Evolutionary conservation across 23 red algal genomes (phyloP), one percentile per base, ranked within the genome.

Genomic region (Chondrus crispus): DNA sequence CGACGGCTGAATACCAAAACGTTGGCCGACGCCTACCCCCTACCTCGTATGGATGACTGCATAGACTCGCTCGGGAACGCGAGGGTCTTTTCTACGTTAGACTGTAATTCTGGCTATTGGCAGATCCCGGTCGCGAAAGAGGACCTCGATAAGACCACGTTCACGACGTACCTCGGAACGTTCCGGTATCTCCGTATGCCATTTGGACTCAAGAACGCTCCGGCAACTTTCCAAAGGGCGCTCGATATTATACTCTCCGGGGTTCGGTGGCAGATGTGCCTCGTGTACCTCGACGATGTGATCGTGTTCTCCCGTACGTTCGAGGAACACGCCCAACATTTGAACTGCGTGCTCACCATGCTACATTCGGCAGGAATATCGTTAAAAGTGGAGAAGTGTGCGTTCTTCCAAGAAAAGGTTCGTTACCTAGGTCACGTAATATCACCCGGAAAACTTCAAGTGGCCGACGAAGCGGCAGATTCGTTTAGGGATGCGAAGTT

Each of bases 31-130:
- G 30, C 72, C 26, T 82, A 82, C 46, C 18, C 78, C 0, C 47
- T 82, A 26, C 78, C 78, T 40, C n/a, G 78, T 11, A 82, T 82
- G 45, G 78, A 82, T 52, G 46, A 82, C 6, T 55, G 35, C 36
- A 51, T 82, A 10, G 78, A 82, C 45, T 82, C 50, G 16, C 45
- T 82, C 0, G 53, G 78, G n/a, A 47, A 82, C 11, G 35, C 78
- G 78, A 51, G 19, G 18, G 35, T 82, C 78, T 1, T 60, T 47
- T 50, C 78, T 20, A 55, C 5, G 28, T 2, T 82, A 47, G 45
- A 82, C 36, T 19, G 0, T 16, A 58, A 82, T 58, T 37, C 7
- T 6, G 78, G 46, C 44, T 58, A 82, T n/a, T 82, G 78, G 0
- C 30, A 82, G 47, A 35, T 82, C 7, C 11, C 78, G 1, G 45